Evolutionary conservation across 768 basidiomycete species (phyloP).

Genomic region (Scleroderma bovista): DNA sequence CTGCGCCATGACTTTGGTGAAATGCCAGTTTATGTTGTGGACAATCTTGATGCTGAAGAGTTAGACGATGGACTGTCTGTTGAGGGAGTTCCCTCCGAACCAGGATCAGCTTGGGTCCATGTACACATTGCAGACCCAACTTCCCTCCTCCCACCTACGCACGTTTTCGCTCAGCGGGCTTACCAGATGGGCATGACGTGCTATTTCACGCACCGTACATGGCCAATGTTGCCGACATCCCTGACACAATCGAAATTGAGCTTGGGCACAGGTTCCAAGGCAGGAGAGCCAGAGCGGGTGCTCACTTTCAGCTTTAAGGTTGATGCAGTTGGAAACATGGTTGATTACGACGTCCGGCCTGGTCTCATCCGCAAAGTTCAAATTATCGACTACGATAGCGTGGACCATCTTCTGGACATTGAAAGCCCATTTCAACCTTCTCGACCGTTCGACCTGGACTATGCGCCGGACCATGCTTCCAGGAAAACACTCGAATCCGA

Average conservation of each 20-base stretch:
- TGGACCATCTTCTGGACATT: conserved; percentile 47
- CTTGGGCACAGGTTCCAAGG: conserved; percentile 33
- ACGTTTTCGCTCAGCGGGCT: conserved; percentile 57
- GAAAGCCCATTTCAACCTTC: conserved; percentile 3
- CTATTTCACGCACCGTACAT: conserved; percentile 63
- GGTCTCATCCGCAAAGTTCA: conserved; percentile 69
- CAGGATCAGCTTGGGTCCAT: conserved; percentile 72
- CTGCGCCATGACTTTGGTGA: conserved; percentile 85
- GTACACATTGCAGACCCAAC: conserved; percentile 94
- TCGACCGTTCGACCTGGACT: conserved; percentile 18
- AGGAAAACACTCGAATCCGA: conserved; percentile 7
- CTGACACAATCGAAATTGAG: conserved; percentile 48
- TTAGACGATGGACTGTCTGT: conserved; percentile 92
- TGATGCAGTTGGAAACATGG: conserved; percentile 52
- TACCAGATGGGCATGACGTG: conserved; percentile 41
- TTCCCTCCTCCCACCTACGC: conserved; percentile 63
- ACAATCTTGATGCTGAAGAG: conserved; percentile 74
- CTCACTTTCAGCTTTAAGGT: conserved; percentile 80
- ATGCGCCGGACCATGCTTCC: neutral
- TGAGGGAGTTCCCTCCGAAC: conserved; percentile 57
- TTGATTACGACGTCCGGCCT: conserved; percentile 64
- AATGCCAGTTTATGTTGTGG: conserved; percentile 80
- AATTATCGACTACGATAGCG: conserved; percentile 58
- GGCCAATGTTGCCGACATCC: conserved; percentile 66
- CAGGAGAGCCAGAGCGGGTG: conserved; percentile 45